Conservation (phyloP, 306 rosid species). For the Sphenostylis stenocarpa region DNA sequence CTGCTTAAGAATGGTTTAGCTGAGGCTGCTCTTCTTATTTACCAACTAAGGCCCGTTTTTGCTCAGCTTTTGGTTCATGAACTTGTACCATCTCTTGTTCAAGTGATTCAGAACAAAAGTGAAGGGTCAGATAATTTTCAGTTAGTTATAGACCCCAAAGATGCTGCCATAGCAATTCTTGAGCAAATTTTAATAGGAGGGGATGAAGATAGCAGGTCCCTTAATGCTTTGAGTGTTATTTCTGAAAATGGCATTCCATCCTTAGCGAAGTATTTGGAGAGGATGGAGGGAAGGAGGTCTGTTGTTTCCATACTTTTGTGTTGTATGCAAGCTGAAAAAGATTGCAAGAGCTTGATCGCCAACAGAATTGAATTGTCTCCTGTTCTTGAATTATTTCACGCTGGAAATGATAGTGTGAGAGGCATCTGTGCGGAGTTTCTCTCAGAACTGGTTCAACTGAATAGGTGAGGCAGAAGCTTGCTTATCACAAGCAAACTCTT, state of each 20-base stretch:
- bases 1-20: slow-evolving; percentile 73
- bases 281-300: slow-evolving; percentile 62
- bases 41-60: slow-evolving; percentile 68
- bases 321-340: slow-evolving; percentile 78
- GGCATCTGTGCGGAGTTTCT: slow-evolving; percentile 78
- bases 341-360: slow-evolving; percentile 70
- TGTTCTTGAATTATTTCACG: slow-evolving; percentile 75
- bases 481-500: not conserved
- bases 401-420: slow-evolving; percentile 69
- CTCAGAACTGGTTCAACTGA: slow-evolving; percentile 77
- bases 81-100: slow-evolving; percentile 65
- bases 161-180: slow-evolving; percentile 70
- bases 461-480: slow-evolving; percentile 48
- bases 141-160: slow-evolving; percentile 68
- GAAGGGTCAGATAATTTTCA: slow-evolving; percentile 62
- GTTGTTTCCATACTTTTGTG: slow-evolving; percentile 75
- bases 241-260: slow-evolving; percentile 79
- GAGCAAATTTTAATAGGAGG: slow-evolving; percentile 83
- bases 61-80: slow-evolving; percentile 73
- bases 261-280: slow-evolving; percentile 55
- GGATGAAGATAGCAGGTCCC: slow-evolving; percentile 68
- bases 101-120: slow-evolving; percentile 51
- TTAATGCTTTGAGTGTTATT: slow-evolving; percentile 63
- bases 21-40: slow-evolving; percentile 84
- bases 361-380: slow-evolving; percentile 64